A percentile compares a stretch with the other conserved stretches of the same genome.
phyloP scores from a whole-genome alignment of 2,329 filamentous ascomycete species.

The Huntiella decipiens region DNA sequence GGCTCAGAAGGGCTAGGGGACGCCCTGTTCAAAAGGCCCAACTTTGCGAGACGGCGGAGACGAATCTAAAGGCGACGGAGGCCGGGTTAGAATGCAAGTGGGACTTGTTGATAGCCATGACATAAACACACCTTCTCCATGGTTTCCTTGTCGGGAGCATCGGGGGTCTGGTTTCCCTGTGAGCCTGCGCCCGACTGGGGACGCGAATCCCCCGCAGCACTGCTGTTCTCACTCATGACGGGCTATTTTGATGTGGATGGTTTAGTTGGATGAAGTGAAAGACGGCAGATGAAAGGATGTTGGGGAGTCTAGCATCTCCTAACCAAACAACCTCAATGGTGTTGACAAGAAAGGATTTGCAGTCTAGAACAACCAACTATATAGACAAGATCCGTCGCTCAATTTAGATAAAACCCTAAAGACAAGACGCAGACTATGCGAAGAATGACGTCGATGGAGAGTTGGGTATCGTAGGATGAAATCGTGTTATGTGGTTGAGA shows the following conservation, averaged over 20 bases:
- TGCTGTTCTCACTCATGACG: slow-evolving; percentile 4
- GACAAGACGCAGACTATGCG: too few species aligned
- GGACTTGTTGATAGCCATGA: slow-evolving; percentile 11
- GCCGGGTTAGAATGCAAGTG: slow-evolving; percentile 2
- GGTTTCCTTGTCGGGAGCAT: slow-evolving; percentile 38
- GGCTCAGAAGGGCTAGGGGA: slow-evolving; percentile 14
- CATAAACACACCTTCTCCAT: slow-evolving; percentile 31
- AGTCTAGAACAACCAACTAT: neutral
- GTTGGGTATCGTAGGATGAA: too few species aligned
- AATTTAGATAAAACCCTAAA: too few species aligned
- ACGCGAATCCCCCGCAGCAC: neutral
- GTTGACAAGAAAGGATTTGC: neutral
- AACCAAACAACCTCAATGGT: neutral
- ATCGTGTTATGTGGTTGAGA: too few species aligned
- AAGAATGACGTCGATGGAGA: too few species aligned
- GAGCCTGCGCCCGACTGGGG: neutral
- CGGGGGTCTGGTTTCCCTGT: slow-evolving; percentile 16
- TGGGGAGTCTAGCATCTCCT: neutral
- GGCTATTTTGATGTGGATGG: neutral
- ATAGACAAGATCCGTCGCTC: too few species aligned
- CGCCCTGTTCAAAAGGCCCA: slow-evolving; percentile 22
- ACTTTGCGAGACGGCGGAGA: slow-evolving; percentile 29
- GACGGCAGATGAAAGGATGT: neutral
- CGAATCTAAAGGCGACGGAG: slow-evolving; percentile 22
- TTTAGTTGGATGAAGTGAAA: neutral